Base-by-base conservation (phyloP, 2,329 filamentous ascomycete species). In the Periconia macrospinosa region DNA sequence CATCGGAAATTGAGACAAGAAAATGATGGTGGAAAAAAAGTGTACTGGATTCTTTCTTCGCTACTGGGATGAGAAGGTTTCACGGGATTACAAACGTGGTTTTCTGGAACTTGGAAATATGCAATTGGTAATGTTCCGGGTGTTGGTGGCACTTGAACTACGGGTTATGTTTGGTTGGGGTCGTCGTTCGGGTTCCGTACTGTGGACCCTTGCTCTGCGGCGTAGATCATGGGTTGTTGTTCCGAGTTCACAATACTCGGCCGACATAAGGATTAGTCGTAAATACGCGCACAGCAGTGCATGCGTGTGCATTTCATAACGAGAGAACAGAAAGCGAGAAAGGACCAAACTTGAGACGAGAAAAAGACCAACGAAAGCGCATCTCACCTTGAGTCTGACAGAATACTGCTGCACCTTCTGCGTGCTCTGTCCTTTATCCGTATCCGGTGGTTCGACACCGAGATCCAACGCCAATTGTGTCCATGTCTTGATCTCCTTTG, bases 341-440 rank as follows among this genome's bases (percentile, higher is more conserved):
- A 13, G 33, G 23, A 27, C 3, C 3, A 41, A 13, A 40, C 45
- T n/a, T 13, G 30, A 23, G 9, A 33, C 23, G 14, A 42, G 37
- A 42, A 30, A 30, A 30, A 6, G 27, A 53, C n/a, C 35, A 30
- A 45, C 11, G 20, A 43, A 52, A 51, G 19, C 51, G 47, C 46
- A 23, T 48, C 68, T 67, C 75, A 92, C 90, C 85, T 97, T 97
- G 53, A 97, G 78, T 54, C 92, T 84, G 45, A 97, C 92, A 42
- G 91, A 91, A 78, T 96, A 97, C 72, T 97, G 92, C 71, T 96
- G 91, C 53, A 97, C 89, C 73, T 96, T 96, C 70, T 97, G 93
- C 1, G 89, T 87, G 71, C 91, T 96, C 76, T 95, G 89, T 23
- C 91, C 90, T 71, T 93, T 94, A 54, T 89, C 86, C 20, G 86